A percentile compares a stretch with the other conserved stretches of the same genome.
phyloP scores from a whole-genome alignment of 1,139 yeast species.

The Magnusiomyces starmeri region DNA sequence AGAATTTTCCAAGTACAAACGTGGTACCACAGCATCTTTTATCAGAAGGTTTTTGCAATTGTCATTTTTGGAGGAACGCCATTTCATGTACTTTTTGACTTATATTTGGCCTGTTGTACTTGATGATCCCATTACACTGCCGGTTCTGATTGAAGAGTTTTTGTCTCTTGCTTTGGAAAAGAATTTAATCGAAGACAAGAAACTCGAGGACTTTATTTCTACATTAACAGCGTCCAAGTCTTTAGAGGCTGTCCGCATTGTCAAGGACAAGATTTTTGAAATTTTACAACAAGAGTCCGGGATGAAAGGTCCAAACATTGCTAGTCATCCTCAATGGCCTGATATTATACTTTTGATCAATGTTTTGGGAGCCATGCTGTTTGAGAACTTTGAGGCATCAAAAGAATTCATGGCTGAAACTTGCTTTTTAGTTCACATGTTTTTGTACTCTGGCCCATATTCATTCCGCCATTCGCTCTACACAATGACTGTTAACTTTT shows the following conservation, averaged over 20 bases:
- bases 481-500: slow-evolving; percentile 57
- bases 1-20: slow-evolving; percentile 24
- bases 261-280: slow-evolving; percentile 46
- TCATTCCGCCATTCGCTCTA: slow-evolving; percentile 63
- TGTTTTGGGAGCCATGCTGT: slow-evolving; percentile 59
- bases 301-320: slow-evolving; percentile 34
- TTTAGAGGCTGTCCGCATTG: slow-evolving; percentile 61
- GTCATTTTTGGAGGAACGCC: slow-evolving; percentile 40
- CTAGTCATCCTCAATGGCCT: slow-evolving; percentile 59
- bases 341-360: slow-evolving; percentile 66
- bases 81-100: slow-evolving; percentile 45
- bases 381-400: slow-evolving; percentile 61
- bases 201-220: slow-evolving; percentile 37
- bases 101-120: slow-evolving; percentile 56
- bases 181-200: slow-evolving; percentile 6
- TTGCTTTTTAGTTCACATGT: slow-evolving; percentile 58
- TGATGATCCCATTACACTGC: slow-evolving; percentile 4
- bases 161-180: slow-evolving; percentile 10
- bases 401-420: slow-evolving; percentile 68
- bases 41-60: slow-evolving; percentile 58
- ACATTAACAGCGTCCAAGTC: slow-evolving; percentile 62
- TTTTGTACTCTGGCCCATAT: slow-evolving; percentile 66
- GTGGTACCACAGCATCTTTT: slow-evolving; percentile 56
- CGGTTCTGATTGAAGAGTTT: slow-evolving; percentile 13
- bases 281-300: slow-evolving; percentile 44